Conservation (phyloP, 2,329 filamentous ascomycete species). For the Escovopsis sp. region DNA sequence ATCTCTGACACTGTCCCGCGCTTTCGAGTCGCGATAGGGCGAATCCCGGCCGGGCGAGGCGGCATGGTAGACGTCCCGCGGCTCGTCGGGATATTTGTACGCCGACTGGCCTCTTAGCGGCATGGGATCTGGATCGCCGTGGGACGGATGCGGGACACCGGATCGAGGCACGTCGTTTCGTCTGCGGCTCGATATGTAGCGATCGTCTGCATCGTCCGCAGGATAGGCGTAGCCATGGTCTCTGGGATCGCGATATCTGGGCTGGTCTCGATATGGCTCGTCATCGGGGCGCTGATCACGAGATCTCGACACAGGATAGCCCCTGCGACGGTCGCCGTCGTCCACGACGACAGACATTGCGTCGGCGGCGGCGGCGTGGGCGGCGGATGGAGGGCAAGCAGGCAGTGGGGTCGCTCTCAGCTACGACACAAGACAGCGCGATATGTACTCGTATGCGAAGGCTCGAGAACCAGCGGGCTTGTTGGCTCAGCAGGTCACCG, state of each 20-base stretch:
- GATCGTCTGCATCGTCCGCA: slow-evolving; percentile 27
- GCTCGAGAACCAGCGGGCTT: background rate
- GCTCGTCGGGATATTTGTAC: slow-evolving; percentile 25
- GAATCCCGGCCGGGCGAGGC: slow-evolving; percentile 21
- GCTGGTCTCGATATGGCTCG: slow-evolving; percentile 16
- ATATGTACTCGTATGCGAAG: no score
- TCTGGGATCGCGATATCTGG: slow-evolving; percentile 23
- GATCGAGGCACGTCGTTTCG: slow-evolving; percentile 19
- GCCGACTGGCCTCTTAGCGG: slow-evolving; percentile 21
- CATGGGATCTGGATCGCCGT: slow-evolving; percentile 22
- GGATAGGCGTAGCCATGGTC: slow-evolving; percentile 28
- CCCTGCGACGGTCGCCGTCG: slow-evolving; percentile 25
- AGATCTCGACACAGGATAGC: slow-evolving; percentile 33
- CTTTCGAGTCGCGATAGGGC: slow-evolving; percentile 23
- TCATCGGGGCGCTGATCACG: slow-evolving; percentile 20
- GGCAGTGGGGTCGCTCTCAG: background rate
- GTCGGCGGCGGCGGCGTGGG: background rate
- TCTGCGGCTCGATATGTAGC: slow-evolving; percentile 16
- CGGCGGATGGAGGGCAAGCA: slow-evolving; percentile 6
- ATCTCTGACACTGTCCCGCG: slow-evolving; percentile 7
- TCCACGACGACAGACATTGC: slow-evolving; percentile 39
- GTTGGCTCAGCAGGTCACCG: slow-evolving; percentile 1
- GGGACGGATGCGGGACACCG: slow-evolving; percentile 24
- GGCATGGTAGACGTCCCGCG: slow-evolving; percentile 18
- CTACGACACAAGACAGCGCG: no score